Evolutionary conservation across 495 filamentous ascomycete species (phyloP).

Genomic region (Thozetella sp.): DNA sequence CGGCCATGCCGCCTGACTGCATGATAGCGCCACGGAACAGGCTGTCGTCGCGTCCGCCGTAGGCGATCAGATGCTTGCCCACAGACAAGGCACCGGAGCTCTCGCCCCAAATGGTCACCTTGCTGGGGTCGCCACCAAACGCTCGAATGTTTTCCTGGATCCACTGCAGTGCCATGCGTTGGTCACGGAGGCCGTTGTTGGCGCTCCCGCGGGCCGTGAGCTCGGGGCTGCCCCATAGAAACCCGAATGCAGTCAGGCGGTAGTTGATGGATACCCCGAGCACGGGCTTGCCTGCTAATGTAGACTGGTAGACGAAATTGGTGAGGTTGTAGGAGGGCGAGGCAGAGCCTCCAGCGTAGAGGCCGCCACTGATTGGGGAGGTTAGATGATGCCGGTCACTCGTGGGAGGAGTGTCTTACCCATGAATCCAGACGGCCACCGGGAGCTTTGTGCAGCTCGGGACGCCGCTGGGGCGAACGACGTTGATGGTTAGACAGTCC

Average conservation of each 20-base stretch:
- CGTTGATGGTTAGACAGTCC: constrained; percentile 38
- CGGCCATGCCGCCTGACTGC: constrained; percentile 47
- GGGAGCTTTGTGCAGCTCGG: constrained; percentile 17
- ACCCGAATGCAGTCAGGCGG: constrained; percentile 60
- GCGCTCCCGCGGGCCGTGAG: constrained; percentile 12
- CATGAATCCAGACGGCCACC: constrained; percentile 52
- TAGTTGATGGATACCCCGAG: constrained; percentile 47
- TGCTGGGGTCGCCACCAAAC: constrained; percentile 47
- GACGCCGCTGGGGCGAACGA: constrained; percentile 21
- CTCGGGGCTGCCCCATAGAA: constrained; percentile 33
- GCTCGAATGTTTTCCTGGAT: constrained; percentile 56
- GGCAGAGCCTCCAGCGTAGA: constrained; percentile 43
- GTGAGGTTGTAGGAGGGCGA: constrained; percentile 57
- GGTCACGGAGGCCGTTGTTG: constrained; percentile 48
- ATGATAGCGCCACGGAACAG: constrained; percentile 61
- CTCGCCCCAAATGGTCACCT: constrained; percentile 44
- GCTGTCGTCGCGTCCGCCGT: constrained; percentile 46
- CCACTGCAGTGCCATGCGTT: constrained; percentile 43
- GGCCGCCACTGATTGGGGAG: constrained; percentile 52
- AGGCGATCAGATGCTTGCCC: constrained; percentile 52
- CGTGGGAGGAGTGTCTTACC: background rate
- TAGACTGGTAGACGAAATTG: constrained; percentile 34
- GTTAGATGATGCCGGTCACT: background rate
- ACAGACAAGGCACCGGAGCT: constrained; percentile 57
- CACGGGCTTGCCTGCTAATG: constrained; percentile 24